Base-by-base conservation (phyloP, 1,284 basidiomycete species). In the Ceratobasidium sp. region DNA sequence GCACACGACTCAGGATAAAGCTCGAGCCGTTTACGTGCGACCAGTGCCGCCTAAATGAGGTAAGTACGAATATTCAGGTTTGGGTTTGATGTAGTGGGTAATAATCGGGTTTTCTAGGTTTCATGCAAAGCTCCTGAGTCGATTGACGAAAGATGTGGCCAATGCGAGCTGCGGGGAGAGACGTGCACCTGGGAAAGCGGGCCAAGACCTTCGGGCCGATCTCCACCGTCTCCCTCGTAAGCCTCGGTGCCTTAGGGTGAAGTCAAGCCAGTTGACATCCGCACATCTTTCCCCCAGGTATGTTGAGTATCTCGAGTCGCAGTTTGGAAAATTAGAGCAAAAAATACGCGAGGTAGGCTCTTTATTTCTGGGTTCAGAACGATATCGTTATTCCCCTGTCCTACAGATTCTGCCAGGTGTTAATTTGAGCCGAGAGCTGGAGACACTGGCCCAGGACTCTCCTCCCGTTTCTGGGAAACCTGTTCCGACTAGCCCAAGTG, bases 341-440 rank as follows among this genome's bases (percentile, higher is more conserved):
- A 71, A 71, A 41, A 2, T 71, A 3, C 53, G 56, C 22, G 54
- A 71, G 36, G 66, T 71, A 24, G 36, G 66, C 44, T 27, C 36
- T 36, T n/a, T 56, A n/a, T n/a, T n/a, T n/a, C n/a, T n/a, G n/a
- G n/a, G 24, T 31, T 15, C 54, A 6, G 29, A 22, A 45, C 31
- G n/a, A n/a, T n/a, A n/a, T n/a, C 33, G 41, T 48, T 8, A 45
- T 41, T 54, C 50, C 11, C 33, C 53, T 54, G 33, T 2, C n/a
- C 47, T 36, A 44, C 19, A 71, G 66, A 48, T 71, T 45, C 29
- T 71, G 22, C 66, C 66, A 7, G 66, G 66, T n/a, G 45, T 71
- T 33, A 71, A 71, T 22, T 27, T 71, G 19, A 71, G 59, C 54
- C 66, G 66, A 15, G 66, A 71, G 41, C 66, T 71, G 14, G 66